Base-by-base conservation (phyloP, 306 rosid genomes). In the Castanea crenata region DNA sequence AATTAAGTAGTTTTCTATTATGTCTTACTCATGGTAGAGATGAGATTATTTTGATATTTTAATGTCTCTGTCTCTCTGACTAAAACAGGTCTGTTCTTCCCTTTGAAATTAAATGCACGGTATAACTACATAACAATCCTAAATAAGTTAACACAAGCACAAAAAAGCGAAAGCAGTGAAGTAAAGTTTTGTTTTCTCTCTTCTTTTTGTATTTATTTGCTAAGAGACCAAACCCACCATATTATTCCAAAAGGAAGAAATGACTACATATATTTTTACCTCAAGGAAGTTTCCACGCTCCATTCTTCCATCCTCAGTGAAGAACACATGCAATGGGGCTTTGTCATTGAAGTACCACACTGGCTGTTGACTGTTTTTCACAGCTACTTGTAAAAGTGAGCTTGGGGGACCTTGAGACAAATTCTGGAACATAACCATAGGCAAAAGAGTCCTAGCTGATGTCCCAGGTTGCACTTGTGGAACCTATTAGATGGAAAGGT, bases 381-480 rank as follows among this genome's bases (percentile, higher is more conserved):
- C 86, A 70, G 98, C 99, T 75, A 95, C 92, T 87, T 95, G 97
- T 78, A 95, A 84, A 73, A 91, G 83, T 77, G 98, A 89, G 90
- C 87, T 95, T 61, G 98, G 96, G 80, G 98, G 96, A 83, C 98
- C 98, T 89, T 95, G 99, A 80, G 98, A 93, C 92, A 90, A 55
- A 82, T 91, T 93, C 80, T 95, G 99, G 90, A 90, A 95, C 70
- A 86, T 67, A 63, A 95, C 97, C 98, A 95, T 95, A 19, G 99
- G 99, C 78, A 93, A 87, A 61, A 93, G 96, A 80, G 91, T 86
- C 74, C 85, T 68, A 18, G 90, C 81, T 23, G 91, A 85, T 72
- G 94, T 74, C 69, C 98, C 98, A 58, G 98, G 97, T 83, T 87
- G 97, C 87, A 95, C 41, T 51, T 81, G 91, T 71, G 92, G 97